These are phyloP conservation scores for Gyromitra esculenta DNA, from an alignment of 2,329 filamentous ascomycete species.

Conservation along the genomic window DNA sequence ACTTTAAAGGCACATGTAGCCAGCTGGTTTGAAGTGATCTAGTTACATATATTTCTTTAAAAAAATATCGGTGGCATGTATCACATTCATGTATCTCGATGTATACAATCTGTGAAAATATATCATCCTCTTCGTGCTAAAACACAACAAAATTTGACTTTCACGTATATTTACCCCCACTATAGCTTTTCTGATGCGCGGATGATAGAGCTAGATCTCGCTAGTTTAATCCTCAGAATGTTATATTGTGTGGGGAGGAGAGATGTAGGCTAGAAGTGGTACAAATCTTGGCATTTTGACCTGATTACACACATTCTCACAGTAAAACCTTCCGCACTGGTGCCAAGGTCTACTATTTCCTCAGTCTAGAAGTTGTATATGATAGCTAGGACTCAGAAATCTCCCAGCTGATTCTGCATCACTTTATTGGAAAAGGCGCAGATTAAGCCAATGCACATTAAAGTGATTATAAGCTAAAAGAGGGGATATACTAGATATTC, in stretches of 20 bases:
- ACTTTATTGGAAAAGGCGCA: neutral
- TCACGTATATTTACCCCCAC: neutral
- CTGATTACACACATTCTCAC: neutral
- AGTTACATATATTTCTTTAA: no score
- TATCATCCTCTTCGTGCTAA: neutral
- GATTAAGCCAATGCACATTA: neutral
- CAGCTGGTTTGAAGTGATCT: no score
- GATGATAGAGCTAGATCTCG: neutral
- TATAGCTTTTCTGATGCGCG: neutral
- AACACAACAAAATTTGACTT: neutral
- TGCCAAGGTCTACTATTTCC: neutral
- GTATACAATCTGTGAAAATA: neutral
- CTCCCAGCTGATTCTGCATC: neutral
- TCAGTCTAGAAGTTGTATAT: neutral
- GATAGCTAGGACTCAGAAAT: neutral
- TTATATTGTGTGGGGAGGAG: neutral
- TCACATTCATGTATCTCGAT: no score
- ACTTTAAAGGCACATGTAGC: no score
- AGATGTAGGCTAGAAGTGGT: neutral
- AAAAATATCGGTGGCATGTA: no score
- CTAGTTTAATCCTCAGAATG: neutral
- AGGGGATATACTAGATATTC: neutral
- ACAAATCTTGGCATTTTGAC: conserved; percentile 4
- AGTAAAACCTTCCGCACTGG: neutral
- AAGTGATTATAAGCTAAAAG: neutral